Percentiles rank a stretch among this genome's conserved stretches.
Evolutionary conservation across 352 stramenopile genomes (phyloP).

Genomic region (Pythium utonaiense): DNA sequence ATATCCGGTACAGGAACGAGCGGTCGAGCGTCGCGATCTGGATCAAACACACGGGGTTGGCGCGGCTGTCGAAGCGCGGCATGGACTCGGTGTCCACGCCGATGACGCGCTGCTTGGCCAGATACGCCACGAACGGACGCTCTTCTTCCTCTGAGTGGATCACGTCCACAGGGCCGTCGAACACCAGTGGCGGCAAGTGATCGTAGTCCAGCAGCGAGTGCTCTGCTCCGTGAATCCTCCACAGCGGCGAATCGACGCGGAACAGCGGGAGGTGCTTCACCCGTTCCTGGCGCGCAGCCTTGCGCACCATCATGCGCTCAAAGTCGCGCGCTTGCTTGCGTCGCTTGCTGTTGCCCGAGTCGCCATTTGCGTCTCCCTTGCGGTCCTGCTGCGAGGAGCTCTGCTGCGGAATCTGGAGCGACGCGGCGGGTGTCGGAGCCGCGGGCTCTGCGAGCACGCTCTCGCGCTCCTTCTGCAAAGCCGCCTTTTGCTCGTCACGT

Average conservation of each 20-base stretch:
- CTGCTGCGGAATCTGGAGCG: not conserved
- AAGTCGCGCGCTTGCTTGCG: slow-evolving; percentile 37
- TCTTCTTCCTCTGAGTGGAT: slow-evolving; percentile 68
- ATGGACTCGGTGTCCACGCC: slow-evolving; percentile 82
- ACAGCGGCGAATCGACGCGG: slow-evolving; percentile 46
- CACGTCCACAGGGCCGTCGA: slow-evolving; percentile 52
- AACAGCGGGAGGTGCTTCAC: slow-evolving; percentile 74
- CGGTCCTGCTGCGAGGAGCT: not conserved
- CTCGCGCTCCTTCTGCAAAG: not conserved
- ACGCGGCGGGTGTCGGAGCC: too few species aligned
- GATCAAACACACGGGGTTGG: slow-evolving; percentile 74
- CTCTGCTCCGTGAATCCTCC: slow-evolving; percentile 37
- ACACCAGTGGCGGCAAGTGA: slow-evolving; percentile 39
- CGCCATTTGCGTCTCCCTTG: not conserved
- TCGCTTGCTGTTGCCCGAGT: not conserved
- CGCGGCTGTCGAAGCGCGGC: slow-evolving; percentile 54
- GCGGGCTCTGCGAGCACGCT: not conserved
- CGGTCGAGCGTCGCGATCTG: slow-evolving; percentile 74
- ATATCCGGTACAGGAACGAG: slow-evolving; percentile 70
- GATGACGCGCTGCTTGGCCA: slow-evolving; percentile 45
- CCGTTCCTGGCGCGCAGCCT: slow-evolving; percentile 43
- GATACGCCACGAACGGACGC: slow-evolving; percentile 37
- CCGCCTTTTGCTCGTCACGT: slow-evolving; percentile 19
- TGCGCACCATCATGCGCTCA: slow-evolving; percentile 47
- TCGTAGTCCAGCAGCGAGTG: slow-evolving; percentile 53